phyloP scores from a whole-genome alignment of 208 protist genomes.

The Acanthamoeba rhysodes region DNA sequence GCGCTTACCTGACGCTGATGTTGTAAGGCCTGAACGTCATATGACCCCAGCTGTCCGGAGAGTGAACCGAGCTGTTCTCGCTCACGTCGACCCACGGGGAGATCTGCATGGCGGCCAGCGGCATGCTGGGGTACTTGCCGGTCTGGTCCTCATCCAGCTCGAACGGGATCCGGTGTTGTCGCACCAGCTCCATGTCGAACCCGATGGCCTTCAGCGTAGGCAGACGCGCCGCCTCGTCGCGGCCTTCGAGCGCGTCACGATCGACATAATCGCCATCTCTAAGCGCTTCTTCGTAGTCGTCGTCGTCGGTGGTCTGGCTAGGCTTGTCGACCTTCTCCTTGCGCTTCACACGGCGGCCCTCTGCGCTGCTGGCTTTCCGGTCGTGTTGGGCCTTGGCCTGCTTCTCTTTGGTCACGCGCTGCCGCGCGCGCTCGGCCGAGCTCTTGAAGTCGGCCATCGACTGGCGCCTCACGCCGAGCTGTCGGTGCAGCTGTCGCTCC shows the following conservation, averaged over 20 bases:
- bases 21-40: slow-evolving; percentile 9
- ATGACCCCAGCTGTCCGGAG: neutral
- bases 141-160: slow-evolving; percentile 5
- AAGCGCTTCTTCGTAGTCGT: neutral
- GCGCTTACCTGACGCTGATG: neutral
- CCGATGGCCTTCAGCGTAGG: neutral
- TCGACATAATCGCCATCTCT: neutral
- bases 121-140: neutral
- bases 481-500: neutral
- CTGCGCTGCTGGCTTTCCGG: neutral
- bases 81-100: slow-evolving; percentile 4
- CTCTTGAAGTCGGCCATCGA: slow-evolving; percentile 37
- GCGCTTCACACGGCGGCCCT: neutral
- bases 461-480: neutral
- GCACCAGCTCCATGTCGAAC: slow-evolving; percentile 3
- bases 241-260: neutral
- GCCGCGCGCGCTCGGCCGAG: neutral
- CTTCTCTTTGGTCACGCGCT: neutral
- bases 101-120: slow-evolving; percentile 20
- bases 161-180: neutral
- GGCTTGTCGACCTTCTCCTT: neutral
- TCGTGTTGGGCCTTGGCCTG: neutral
- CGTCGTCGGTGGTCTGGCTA: neutral
- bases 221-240: neutral
- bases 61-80: neutral